Percentiles rank a stretch among this genome's conserved stretches.
phyloP scores from a whole-genome alignment of 306 rosid species.

The Canavalia gladiata region DNA sequence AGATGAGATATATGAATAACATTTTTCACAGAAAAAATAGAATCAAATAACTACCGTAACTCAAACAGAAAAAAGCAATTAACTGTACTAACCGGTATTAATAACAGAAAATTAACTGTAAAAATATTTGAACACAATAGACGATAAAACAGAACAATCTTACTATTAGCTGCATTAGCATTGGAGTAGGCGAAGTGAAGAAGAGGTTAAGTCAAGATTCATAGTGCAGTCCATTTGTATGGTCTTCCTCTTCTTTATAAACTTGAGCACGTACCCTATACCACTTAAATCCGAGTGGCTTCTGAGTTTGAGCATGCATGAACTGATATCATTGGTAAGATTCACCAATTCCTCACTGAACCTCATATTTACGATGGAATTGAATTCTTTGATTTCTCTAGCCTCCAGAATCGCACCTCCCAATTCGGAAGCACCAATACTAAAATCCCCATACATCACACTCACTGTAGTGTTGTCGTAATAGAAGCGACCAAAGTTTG shows the following conservation, averaged over 20 bases:
- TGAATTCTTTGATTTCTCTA: conserved; percentile 45
- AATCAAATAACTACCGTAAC: no score
- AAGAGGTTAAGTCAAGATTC: conserved; percentile 52
- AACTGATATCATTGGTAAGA: conserved; percentile 7
- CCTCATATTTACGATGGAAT: conserved; percentile 43
- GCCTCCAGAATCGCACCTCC: conserved; percentile 32
- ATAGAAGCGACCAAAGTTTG: conserved; percentile 57
- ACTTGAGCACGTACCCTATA: conserved; percentile 48
- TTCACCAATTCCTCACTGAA: conserved; percentile 7
- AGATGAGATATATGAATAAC: no score
- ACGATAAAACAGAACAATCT: background rate
- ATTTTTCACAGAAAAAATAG: no score
- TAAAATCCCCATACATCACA: conserved; percentile 44
- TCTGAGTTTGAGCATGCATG: conserved; percentile 55
- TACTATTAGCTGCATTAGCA: conserved; percentile 40
- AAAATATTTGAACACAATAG: no score
- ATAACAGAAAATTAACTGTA: no score
- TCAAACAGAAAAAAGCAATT: no score
- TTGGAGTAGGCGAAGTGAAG: conserved; percentile 42
- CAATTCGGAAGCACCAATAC: conserved; percentile 46
- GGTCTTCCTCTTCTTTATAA: conserved; percentile 51
- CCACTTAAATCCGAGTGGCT: conserved; percentile 59
- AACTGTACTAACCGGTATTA: no score
- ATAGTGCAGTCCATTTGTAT: conserved; percentile 58
- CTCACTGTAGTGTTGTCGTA: conserved; percentile 44